Conservation (phyloP, 495 filamentous ascomycete species). For the Daldinia bambusicola region DNA sequence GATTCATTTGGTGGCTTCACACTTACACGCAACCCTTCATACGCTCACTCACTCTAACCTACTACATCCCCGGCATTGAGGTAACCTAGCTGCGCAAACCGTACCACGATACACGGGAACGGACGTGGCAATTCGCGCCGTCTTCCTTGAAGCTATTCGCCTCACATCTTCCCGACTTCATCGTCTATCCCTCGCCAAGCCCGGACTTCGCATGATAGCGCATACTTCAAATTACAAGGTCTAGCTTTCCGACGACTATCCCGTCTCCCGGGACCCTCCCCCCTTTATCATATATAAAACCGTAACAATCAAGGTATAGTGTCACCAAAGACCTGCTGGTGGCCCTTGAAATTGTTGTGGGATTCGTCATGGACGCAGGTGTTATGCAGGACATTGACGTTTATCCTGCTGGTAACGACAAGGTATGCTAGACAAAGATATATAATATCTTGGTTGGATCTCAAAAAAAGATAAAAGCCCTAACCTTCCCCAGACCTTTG, state of each 20-base stretch:
- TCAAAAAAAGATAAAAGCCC: constrained; percentile 18
- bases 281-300: constrained; percentile 20
- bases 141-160: neutral
- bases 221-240: constrained; percentile 29
- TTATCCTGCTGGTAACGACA: constrained; percentile 48
- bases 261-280: constrained; percentile 23
- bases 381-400: constrained; percentile 52
- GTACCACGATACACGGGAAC: constrained; percentile 37
- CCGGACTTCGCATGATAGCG: constrained; percentile 36
- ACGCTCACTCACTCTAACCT: constrained; percentile 18
- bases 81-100: constrained; percentile 33
- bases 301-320: constrained; percentile 38
- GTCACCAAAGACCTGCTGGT: constrained; percentile 42
- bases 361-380: constrained; percentile 53
- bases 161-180: constrained; percentile 24
- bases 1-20: constrained; percentile 35
- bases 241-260: constrained; percentile 29
- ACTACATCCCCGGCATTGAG: constrained; percentile 11
- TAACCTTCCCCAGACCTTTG: constrained; percentile 44
- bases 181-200: constrained; percentile 34
- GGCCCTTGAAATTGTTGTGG: constrained; percentile 41
- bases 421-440: constrained; percentile 34
- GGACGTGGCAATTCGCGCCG: constrained; percentile 37
- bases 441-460: constrained; percentile 20
- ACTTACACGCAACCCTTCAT: constrained; percentile 17